Base-by-base conservation (phyloP, 179 eudicot species). In the Beta corolliflora region DNA sequence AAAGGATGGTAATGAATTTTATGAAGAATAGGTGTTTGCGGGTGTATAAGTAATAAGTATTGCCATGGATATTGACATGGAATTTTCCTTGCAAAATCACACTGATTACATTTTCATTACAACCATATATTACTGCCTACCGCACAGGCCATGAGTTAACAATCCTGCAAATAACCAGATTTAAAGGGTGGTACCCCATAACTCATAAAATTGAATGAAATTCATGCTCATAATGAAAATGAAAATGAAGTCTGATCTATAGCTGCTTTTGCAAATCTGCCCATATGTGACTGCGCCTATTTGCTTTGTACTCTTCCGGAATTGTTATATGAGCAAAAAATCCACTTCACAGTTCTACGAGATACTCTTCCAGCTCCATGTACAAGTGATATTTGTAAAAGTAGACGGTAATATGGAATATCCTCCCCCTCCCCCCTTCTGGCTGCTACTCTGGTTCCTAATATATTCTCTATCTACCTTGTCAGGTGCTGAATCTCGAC, bases 401-500 rank as follows among this genome's bases (percentile, higher is more conserved):
- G 21, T 60, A 21, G 55, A 55, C 21, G 29, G 8, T 15, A 7
- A 31, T 44, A 10, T 18, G 14, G 54, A 16, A 15, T 15, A 46
- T 46, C 5, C 7, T 2, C 7, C 21, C 7, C 41, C 21, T 71
- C n/a, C n/a, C n/a, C n/a, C n/a, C n/a, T 50, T 68, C 48, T 61
- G 21, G 5, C 29, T 1, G 14, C 10, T 21, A 53, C 67, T 50
- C 29, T 31, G 5, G 16, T 31, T 21, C 10, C 18, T 80, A 46
- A 77, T 53, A 11, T 9, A 9, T 25, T 66, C 3, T 56, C 10
- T 52, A 55, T 75, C 4, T 61, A n/a, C 14, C 80, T 74, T 71
- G 67, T 76, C 85, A 88, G 92, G 82, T 78, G 71, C 83, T 67
- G 46, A 64, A 82, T 69, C 88, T 75, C 82, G 85, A 78, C 88